Base-by-base conservation (phyloP, 2,329 filamentous ascomycete genomes). In the Diaporthe eres region DNA sequence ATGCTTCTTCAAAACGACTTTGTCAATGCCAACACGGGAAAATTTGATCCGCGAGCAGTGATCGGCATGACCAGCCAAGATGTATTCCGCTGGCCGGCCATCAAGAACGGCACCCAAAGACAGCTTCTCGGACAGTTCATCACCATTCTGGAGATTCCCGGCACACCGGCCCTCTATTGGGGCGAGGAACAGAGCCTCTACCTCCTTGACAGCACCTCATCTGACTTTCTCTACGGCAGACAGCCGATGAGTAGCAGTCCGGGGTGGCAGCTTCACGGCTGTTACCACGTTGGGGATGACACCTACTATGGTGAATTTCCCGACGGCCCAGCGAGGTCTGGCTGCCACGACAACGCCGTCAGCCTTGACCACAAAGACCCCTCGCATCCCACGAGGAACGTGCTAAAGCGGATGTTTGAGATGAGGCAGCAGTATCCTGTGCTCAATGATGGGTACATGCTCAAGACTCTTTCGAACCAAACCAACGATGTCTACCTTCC, bases 161-260 rank as follows among this genome's bases (percentile, higher is more conserved):
- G 91, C 7, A 90, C 91, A 31, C 90, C 91, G 0, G 81, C 91
- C 42, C 82, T 92, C 22, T 86, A 89, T 25, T 93, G 90, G 88
- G 91, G 91, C 28, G 91, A 93, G 79, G 91, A 93, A 79, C 91
- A 93, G 81, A 88, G 86, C 0, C 89, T 91, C 74, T 92, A 92
- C 77, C 83, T 91, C 0, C 82, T 92, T 1, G 91, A 93, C 80
- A 91, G 88, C 73, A 91, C 90, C 0, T 90, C 91, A 1, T 82
- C 83, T 72, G 92, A 93, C 79, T 93, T 92, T 78, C 87, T 93
- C 44, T 77, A 74, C 80, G 91, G 91, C 19, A 88, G 91, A 76
- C 90, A 91, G 80, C 84, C 91, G 0, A 92, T 93, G 88, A 88
- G 89, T 6, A 87, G 90, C 1, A 86, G 89, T 5, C 89, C 88